Conservation (phyloP, 805 yeast genomes). For the Saccharomycopsis javanensis region DNA sequence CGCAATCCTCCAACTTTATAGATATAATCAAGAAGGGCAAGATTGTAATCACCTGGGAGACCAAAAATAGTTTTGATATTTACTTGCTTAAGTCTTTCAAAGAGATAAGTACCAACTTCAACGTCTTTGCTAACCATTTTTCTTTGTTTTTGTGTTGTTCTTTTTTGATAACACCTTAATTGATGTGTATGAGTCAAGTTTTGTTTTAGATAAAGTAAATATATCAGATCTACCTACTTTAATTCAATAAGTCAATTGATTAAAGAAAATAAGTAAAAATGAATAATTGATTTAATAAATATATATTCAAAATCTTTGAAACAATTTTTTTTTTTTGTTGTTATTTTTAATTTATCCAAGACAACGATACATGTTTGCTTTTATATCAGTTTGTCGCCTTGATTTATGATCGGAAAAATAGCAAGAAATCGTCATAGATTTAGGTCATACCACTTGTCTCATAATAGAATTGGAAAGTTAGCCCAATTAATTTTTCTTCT, state of each 20-base stretch:
- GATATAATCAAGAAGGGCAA: slow-evolving; percentile 59
- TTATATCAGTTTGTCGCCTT: background rate
- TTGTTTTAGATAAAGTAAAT: no score
- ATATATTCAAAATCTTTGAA: no score
- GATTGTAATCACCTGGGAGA: slow-evolving; percentile 76
- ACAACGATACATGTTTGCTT: no score
- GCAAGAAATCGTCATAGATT: background rate
- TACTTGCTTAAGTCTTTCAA: slow-evolving; percentile 69
- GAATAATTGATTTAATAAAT: no score
- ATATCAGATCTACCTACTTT: no score
- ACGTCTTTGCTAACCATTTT: background rate
- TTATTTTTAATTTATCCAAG: no score
- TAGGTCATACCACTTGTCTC: background rate
- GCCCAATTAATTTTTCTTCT: background rate
- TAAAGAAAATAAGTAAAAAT: no score
- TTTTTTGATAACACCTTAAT: no score
- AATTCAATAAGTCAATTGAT: no score
- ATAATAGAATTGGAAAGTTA: background rate
- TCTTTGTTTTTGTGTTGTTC: background rate
- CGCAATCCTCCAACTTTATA: slow-evolving; percentile 65
- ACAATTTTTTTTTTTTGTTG: no score
- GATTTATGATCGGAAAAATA: slow-evolving; percentile 1
- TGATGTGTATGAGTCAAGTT: no score
- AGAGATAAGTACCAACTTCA: slow-evolving; percentile 64
- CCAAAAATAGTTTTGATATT: slow-evolving; percentile 66